phyloP scores from a whole-genome alignment of 306 rosid species.

The Hylodesmum podocarpum region DNA sequence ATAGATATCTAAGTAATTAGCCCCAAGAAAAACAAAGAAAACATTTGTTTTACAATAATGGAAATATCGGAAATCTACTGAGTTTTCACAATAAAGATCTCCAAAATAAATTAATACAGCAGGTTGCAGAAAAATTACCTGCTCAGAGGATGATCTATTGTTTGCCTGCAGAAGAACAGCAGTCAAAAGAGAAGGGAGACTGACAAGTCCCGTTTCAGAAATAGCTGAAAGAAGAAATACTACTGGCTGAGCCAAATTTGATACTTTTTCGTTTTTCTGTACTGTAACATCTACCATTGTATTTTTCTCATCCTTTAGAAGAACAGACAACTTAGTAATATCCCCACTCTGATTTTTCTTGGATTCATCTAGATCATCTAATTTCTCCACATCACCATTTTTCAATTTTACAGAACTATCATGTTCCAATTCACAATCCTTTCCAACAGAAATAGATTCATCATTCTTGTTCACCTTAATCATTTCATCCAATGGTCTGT shows the following conservation, averaged over 20 bases:
- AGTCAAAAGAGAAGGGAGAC: constrained; percentile 92
- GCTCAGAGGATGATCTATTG: constrained; percentile 89
- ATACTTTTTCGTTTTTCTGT: constrained; percentile 47
- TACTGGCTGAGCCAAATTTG: constrained; percentile 62
- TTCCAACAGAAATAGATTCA: constrained; percentile 41
- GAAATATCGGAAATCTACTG: constrained; percentile 26
- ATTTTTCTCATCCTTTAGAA: constrained; percentile 55
- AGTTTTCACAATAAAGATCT: not conserved
- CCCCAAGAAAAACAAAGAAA: not conserved
- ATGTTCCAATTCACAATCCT: constrained; percentile 48
- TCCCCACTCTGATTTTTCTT: constrained; percentile 47
- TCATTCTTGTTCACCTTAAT: constrained; percentile 36
- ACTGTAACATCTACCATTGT: constrained; percentile 33
- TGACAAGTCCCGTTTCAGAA: constrained; percentile 92
- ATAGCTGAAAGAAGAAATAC: constrained; percentile 76
- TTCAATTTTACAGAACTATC: constrained; percentile 41
- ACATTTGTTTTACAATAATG: not conserved
- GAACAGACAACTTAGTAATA: constrained; percentile 39
- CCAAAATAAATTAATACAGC: constrained; percentile 9
- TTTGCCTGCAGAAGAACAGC: constrained; percentile 95
- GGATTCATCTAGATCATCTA: constrained; percentile 40
- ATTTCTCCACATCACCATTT: constrained; percentile 34
- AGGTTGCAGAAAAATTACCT: constrained; percentile 47
- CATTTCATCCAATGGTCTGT: constrained; percentile 61
- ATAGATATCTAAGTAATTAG: not conserved